A percentile compares a stretch with the other conserved stretches of the same genome.
phyloP scores from a whole-genome alignment of 805 yeast species.

The Candida patagonica region DNA sequence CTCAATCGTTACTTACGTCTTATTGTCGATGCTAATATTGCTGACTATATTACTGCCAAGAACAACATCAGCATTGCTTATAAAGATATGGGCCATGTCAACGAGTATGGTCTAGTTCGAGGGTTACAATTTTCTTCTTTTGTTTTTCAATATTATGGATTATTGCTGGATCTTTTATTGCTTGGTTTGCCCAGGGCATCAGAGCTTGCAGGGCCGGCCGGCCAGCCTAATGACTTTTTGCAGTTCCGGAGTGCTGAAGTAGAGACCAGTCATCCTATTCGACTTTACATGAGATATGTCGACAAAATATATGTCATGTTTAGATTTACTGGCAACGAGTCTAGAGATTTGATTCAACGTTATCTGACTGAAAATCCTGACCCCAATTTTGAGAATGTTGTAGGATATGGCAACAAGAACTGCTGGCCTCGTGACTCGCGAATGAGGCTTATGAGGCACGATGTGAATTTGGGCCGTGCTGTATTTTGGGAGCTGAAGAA shows the following conservation, averaged over 20 bases:
- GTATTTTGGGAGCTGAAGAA: constrained; percentile 82
- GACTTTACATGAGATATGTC: constrained; percentile 71
- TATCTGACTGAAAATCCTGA: constrained; percentile 80
- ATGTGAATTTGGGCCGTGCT: constrained; percentile 87
- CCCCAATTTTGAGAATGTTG: constrained; percentile 78
- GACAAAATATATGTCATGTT: constrained; percentile 76
- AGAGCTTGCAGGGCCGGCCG: constrained; percentile 74
- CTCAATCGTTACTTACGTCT: constrained; percentile 72
- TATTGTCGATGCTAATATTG: constrained; percentile 80
- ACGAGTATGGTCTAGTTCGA: constrained; percentile 76
- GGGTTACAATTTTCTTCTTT: constrained; percentile 90
- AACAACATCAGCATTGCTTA: constrained; percentile 73
- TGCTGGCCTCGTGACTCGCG: constrained; percentile 94
- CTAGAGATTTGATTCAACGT: constrained; percentile 66
- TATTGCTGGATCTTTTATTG: constrained; percentile 70
- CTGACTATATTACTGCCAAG: constrained; percentile 87
- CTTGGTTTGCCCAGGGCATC: constrained; percentile 81
- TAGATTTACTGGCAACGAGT: constrained; percentile 63
- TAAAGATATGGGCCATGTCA: constrained; percentile 92
- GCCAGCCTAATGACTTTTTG: constrained; percentile 65
- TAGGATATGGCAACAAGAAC: constrained; percentile 77
- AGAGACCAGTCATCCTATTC: constrained; percentile 65
- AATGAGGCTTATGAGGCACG: constrained; percentile 84
- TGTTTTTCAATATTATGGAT: constrained; percentile 82
- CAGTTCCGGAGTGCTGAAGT: constrained; percentile 52